Percentiles rank a stretch among this genome's conserved stretches.
phyloP scores from a whole-genome alignment of 2,329 filamentous ascomycete genomes.

The Sclerotinia glacialis region DNA sequence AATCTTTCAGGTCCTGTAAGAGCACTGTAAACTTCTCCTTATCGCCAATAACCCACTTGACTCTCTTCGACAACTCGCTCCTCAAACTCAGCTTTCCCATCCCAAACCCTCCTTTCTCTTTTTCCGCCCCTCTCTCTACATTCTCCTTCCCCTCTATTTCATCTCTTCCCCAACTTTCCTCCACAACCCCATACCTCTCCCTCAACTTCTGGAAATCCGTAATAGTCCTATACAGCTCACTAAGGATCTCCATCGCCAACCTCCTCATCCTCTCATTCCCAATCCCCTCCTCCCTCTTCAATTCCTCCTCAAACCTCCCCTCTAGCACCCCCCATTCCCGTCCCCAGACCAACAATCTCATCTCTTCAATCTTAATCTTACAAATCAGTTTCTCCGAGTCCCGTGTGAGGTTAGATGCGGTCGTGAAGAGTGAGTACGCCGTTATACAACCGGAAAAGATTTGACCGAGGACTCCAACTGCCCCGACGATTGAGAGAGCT shows the following conservation, averaged over 20 bases:
- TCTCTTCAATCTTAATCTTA: slow-evolving; percentile 51
- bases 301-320: slow-evolving; percentile 45
- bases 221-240: slow-evolving; percentile 46
- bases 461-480: slow-evolving; percentile 47
- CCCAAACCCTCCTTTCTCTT: slow-evolving; percentile 13
- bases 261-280: slow-evolving; percentile 38
- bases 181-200: slow-evolving; percentile 45
- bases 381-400: slow-evolving; percentile 47
- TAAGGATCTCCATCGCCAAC: slow-evolving; percentile 45
- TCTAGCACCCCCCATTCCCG: slow-evolving; percentile 49
- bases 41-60: slow-evolving; percentile 48
- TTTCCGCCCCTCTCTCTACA: slow-evolving; percentile 15
- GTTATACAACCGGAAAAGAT: slow-evolving; percentile 49
- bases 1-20: slow-evolving; percentile 46
- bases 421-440: slow-evolving; percentile 47
- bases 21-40: slow-evolving; percentile 47
- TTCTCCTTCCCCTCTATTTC: slow-evolving; percentile 12
- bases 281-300: slow-evolving; percentile 42
- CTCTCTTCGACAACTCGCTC: slow-evolving; percentile 37
- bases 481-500: slow-evolving; percentile 45
- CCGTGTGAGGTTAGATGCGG: slow-evolving; percentile 44
- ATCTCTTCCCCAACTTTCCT: slow-evolving; percentile 32
- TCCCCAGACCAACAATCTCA: slow-evolving; percentile 49
- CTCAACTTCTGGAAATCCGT: slow-evolving; percentile 46
- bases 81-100: slow-evolving; percentile 25